These are phyloP conservation scores for Cladophialophora chaetospira DNA, from an alignment of 2,329 filamentous ascomycete genomes.

Conservation along the genomic window DNA sequence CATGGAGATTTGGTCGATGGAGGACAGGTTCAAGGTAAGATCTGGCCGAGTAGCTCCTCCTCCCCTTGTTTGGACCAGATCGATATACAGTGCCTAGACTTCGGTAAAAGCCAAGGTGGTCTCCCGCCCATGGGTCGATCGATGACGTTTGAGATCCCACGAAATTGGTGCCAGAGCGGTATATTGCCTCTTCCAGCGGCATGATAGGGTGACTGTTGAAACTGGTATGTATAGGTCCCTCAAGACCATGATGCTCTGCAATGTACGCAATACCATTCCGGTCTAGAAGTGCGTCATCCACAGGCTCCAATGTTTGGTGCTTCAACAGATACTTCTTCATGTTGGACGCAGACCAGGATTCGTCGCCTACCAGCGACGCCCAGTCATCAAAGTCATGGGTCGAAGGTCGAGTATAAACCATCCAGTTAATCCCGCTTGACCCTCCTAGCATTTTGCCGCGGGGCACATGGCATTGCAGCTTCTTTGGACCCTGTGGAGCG, in stretches of 20 bases:
- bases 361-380: no score
- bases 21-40: conserved; percentile 41
- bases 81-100: conserved; percentile 15
- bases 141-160: no score
- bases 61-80: no score
- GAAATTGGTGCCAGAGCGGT: no score
- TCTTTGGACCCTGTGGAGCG: conserved; percentile 33
- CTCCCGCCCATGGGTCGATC: conserved; percentile 17
- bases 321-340: conserved; percentile 29
- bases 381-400: conserved; percentile 37
- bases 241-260: no score
- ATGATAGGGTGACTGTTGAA: no score
- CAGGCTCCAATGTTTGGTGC: conserved; percentile 37
- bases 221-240: no score
- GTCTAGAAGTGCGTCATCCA: no score
- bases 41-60: conserved; percentile 44
- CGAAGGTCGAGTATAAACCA: conserved; percentile 31
- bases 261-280: no score
- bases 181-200: no score
- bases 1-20: conserved; percentile 46
- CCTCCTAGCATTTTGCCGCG: conserved; percentile 38
- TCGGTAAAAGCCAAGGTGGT: conserved; percentile 19
- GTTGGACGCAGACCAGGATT: conserved; percentile 33
- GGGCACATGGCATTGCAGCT: conserved; percentile 29
- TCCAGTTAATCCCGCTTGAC: conserved; percentile 37